Conservation (phyloP, 2,329 filamentous ascomycete species). For the Pyricularia pennisetigena region DNA sequence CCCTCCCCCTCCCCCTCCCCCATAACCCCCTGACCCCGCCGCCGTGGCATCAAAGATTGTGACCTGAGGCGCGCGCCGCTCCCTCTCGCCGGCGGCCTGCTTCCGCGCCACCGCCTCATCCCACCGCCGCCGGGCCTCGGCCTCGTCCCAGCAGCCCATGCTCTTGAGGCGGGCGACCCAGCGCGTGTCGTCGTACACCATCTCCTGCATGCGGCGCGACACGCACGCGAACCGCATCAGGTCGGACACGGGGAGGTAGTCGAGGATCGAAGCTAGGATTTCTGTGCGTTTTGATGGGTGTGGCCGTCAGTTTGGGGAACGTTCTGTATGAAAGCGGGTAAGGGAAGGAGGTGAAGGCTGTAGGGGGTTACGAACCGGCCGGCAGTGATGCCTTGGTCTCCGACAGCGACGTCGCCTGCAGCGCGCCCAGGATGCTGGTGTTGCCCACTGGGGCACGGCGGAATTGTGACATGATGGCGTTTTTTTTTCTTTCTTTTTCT, state of each 20-base stretch:
- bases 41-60: conserved; percentile 1
- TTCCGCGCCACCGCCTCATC: conserved; percentile 59
- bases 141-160: conserved; percentile 90
- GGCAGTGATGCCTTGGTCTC: conserved; percentile 70
- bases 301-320: neutral
- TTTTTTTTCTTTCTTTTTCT: neutral
- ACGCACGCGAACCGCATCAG: conserved; percentile 77
- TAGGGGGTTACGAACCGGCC: conserved; percentile 48
- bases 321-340: neutral
- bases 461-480: conserved; percentile 4
- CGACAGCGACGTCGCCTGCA: conserved; percentile 74
- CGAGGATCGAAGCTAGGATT: conserved; percentile 78
- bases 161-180: conserved; percentile 81
- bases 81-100: conserved; percentile 40
- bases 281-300: conserved; percentile 38
- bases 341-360: neutral
- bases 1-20: neutral
- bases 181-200: conserved; percentile 96
- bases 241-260: conserved; percentile 78
- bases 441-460: conserved; percentile 17
- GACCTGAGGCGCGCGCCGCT: conserved; percentile 6
- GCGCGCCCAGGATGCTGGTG: conserved; percentile 58
- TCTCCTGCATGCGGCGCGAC: conserved; percentile 82
- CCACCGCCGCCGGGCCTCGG: conserved; percentile 69
- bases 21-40: neutral